Evolutionary conservation across 306 rosid genomes (phyloP).

Genomic region (Rosa rugosa): DNA sequence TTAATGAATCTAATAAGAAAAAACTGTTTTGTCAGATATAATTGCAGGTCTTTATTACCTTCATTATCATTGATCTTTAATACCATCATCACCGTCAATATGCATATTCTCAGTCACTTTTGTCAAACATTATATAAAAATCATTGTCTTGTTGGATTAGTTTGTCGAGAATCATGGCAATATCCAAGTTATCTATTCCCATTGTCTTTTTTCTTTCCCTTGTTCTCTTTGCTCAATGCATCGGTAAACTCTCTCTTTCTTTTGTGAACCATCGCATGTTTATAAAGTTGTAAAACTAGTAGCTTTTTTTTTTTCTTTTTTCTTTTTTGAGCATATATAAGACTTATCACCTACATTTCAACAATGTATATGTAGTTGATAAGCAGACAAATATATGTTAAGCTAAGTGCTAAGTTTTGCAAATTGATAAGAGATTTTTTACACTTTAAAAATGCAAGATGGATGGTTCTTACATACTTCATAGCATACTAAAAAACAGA

Average conservation of each 20-base stretch:
- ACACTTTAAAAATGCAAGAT: background rate
- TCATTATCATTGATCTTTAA: no score
- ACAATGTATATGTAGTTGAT: no score
- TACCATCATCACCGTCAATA: background rate
- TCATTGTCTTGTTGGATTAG: background rate
- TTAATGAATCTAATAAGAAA: no score
- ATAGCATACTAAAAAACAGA: background rate
- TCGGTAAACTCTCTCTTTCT: background rate
- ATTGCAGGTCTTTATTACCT: background rate
- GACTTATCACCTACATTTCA: background rate
- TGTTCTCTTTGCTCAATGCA: background rate
- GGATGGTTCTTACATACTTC: background rate
- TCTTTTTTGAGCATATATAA: no score
- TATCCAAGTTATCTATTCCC: background rate
- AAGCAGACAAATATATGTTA: no score
- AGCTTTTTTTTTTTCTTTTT: no score
- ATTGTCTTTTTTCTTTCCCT: background rate
- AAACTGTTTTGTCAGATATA: no score
- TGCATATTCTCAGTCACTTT: background rate
- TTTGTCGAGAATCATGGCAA: background rate
- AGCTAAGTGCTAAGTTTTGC: background rate
- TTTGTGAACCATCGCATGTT: background rate
- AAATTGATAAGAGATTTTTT: background rate
- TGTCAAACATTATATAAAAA: background rate
- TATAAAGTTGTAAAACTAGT: background rate